phyloP scores from a whole-genome alignment of 2,329 filamentous ascomycete genomes.

The Colletotrichum eremochloae region DNA sequence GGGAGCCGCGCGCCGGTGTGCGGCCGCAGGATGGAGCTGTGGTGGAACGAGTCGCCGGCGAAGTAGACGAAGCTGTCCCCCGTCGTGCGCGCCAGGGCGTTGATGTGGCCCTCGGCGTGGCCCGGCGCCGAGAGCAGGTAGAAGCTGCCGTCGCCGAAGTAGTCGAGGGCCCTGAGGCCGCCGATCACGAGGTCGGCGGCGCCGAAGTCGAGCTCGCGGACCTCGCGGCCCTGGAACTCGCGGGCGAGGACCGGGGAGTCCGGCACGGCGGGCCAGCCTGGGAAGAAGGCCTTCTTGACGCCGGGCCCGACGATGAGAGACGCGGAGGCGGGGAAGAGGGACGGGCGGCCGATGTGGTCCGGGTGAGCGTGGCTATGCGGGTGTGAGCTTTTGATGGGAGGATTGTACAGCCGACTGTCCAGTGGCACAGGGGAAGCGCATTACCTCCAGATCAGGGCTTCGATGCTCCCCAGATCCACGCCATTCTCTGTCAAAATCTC shows the following conservation, averaged over 20 bases:
- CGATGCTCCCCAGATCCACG: slow-evolving; percentile 17
- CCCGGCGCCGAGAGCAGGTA: slow-evolving; percentile 35
- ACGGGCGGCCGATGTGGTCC: slow-evolving; percentile 47
- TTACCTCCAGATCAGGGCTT: slow-evolving; percentile 46
- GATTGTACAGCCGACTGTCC: too few species aligned
- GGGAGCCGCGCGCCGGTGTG: slow-evolving; percentile 1
- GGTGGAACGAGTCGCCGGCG: slow-evolving; percentile 25
- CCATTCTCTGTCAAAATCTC: slow-evolving; percentile 19
- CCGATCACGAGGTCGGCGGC: slow-evolving; percentile 1
- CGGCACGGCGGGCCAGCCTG: slow-evolving; percentile 39
- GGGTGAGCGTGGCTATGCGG: slow-evolving; percentile 45
- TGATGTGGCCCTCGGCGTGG: slow-evolving; percentile 27
- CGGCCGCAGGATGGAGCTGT: slow-evolving; percentile 13
- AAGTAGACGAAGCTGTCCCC: slow-evolving; percentile 18
- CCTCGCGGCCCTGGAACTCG: slow-evolving; percentile 25
- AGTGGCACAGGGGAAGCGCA: background rate
- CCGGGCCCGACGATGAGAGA: slow-evolving; percentile 46
- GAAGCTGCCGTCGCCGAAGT: slow-evolving; percentile 33
- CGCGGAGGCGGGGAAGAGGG: slow-evolving; percentile 44
- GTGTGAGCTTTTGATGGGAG: background rate
- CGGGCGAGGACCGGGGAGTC: slow-evolving; percentile 36
- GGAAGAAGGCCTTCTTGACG: slow-evolving; percentile 38
- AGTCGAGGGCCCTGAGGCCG: slow-evolving; percentile 21
- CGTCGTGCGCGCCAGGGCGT: slow-evolving; percentile 23
- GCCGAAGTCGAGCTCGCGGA: slow-evolving; percentile 22